These are phyloP conservation scores for Hemerocallis citrina DNA, from an alignment of 106 monocot species.

Conservation along the genomic window DNA sequence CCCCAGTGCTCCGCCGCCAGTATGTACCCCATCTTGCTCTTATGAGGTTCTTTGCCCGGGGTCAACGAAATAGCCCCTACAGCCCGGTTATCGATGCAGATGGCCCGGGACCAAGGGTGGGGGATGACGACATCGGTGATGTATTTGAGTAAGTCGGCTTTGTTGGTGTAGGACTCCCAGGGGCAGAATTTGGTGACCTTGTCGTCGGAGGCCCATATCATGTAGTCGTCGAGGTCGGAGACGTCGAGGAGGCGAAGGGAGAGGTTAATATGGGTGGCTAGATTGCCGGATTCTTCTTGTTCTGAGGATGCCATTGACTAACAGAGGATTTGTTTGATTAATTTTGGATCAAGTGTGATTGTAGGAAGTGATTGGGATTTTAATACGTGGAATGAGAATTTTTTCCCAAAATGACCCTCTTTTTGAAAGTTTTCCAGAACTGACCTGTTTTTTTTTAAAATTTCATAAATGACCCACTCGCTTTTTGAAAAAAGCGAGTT, in stretches of 20 bases:
- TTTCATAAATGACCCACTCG: too few relatives aligned
- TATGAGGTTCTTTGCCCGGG: conserved; percentile 10
- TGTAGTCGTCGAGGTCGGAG: conserved; percentile 13
- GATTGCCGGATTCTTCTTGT: too few relatives aligned
- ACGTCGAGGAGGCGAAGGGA: not conserved
- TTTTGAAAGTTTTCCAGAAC: too few relatives aligned
- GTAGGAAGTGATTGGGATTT: too few relatives aligned
- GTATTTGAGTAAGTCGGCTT: conserved; percentile 7
- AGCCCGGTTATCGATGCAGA: conserved; percentile 25
- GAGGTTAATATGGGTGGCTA: not conserved
- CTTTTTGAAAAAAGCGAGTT: too few relatives aligned
- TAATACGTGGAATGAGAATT: too few relatives aligned
- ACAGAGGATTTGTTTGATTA: too few relatives aligned
- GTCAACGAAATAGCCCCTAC: conserved; percentile 25
- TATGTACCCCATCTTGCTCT: conserved; percentile 20
- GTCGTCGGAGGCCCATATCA: conserved; percentile 14
- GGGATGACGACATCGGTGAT: conserved; percentile 16
- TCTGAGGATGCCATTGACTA: too few relatives aligned
- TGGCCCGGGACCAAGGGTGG: conserved; percentile 38
- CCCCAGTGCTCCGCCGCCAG: conserved; percentile 27
- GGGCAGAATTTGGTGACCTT: conserved; percentile 10
- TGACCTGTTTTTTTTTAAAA: too few relatives aligned
- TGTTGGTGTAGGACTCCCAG: not conserved
- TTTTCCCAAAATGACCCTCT: too few relatives aligned
- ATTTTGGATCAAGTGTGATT: too few relatives aligned